Conservation (phyloP, 495 filamentous ascomycete genomes). For the Lineolata rhizophorae region DNA sequence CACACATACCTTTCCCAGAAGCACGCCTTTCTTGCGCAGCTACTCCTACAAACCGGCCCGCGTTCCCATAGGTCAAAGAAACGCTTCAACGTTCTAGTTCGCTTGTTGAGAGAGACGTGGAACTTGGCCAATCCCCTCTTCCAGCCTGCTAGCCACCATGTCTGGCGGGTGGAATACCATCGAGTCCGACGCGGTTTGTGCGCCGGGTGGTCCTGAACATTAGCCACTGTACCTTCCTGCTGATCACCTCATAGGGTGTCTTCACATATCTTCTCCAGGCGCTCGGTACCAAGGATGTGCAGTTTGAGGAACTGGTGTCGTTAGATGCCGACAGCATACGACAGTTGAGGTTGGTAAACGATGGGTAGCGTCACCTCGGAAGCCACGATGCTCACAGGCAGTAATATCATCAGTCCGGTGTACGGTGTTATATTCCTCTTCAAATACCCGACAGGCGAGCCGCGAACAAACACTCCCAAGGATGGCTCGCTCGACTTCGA, state of each 20-base stretch:
- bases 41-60: too few species aligned
- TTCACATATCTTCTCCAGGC: conserved; percentile 89
- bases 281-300: conserved; percentile 76
- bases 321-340: conserved; percentile 65
- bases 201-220: too few species aligned
- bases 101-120: too few species aligned
- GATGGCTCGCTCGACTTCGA: conserved; percentile 62
- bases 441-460: conserved; percentile 69
- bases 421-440: conserved; percentile 99
- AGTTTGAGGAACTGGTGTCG: conserved; percentile 90
- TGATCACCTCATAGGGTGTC: conserved; percentile 42
- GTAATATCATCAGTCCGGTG: conserved; percentile 32
- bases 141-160: too few species aligned
- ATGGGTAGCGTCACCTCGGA: not conserved
- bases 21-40: too few species aligned
- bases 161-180: conserved; percentile 54
- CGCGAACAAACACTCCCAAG: conserved; percentile 34
- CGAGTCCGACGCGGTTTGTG: conserved; percentile 77
- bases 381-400: conserved; percentile 1
- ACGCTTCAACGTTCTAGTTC: too few species aligned
- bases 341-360: conserved; percentile 29
- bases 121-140: too few species aligned
- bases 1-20: too few species aligned
- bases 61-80: too few species aligned
- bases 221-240: too few species aligned